Evolutionary conservation across 2,329 filamentous ascomycete species (phyloP).

Genomic region (Lecanicillium sp.): DNA sequence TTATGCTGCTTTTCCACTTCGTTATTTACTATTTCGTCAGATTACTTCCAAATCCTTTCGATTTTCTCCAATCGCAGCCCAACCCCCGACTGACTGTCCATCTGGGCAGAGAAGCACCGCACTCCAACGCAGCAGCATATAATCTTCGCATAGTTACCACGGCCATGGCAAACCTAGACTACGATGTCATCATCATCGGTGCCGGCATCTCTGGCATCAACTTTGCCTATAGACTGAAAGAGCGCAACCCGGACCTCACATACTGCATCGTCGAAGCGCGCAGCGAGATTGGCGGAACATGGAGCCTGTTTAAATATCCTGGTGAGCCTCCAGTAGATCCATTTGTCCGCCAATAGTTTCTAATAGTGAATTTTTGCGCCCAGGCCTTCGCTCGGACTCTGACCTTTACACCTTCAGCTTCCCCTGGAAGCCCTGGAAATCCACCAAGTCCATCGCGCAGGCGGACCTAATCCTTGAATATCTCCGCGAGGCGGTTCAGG

Average conservation of each 20-base stretch:
- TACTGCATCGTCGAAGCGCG: slow-evolving; percentile 68
- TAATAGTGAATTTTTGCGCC: no score
- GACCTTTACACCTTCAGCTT: slow-evolving; percentile 61
- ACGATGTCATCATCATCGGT: slow-evolving; percentile 61
- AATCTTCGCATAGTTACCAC: no score
- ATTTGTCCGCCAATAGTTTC: no score
- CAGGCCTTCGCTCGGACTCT: slow-evolving; percentile 58
- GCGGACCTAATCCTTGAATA: slow-evolving; percentile 50
- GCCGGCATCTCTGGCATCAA: slow-evolving; percentile 74
- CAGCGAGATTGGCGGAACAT: slow-evolving; percentile 64
- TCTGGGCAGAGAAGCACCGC: no score
- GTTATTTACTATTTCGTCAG: no score
- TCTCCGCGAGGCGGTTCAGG: slow-evolving; percentile 42
- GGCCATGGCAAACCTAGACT: slow-evolving; percentile 1
- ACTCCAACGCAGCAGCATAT: no score
- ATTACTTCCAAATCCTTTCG: no score
- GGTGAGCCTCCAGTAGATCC: no score
- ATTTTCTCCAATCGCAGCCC: no score
- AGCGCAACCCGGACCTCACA: slow-evolving; percentile 44
- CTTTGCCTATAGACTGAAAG: slow-evolving; percentile 61
- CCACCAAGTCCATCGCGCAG: slow-evolving; percentile 42
- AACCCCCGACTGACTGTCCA: no score
- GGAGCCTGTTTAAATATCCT: slow-evolving; percentile 72
- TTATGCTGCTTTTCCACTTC: no score
- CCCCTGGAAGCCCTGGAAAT: slow-evolving; percentile 62